phyloP scores from a whole-genome alignment of 192 early-diverging fungal species.

The Chytriomyces sp. region DNA sequence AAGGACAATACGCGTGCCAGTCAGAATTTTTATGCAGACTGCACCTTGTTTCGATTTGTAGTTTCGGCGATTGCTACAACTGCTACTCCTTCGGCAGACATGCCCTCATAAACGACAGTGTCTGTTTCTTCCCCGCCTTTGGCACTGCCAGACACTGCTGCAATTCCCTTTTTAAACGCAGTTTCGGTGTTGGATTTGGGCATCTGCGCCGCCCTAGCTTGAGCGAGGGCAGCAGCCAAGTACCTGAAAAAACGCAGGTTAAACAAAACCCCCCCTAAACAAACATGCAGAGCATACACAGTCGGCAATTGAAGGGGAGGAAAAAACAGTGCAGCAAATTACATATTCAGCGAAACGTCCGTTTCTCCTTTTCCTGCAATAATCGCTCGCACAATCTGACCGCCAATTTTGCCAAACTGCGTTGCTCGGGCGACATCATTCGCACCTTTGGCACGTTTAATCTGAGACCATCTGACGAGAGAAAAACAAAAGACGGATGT shows the following conservation, averaged over 20 bases:
- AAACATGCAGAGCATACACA: no score
- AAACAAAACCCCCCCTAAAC: no score
- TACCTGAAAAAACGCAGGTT: neutral
- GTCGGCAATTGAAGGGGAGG: no score
- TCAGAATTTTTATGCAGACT: slow-evolving; percentile 1
- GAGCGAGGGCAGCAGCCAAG: slow-evolving; percentile 54
- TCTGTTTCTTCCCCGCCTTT: slow-evolving; percentile 46
- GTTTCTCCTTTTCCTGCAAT: slow-evolving; percentile 63
- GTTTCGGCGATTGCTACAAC: slow-evolving; percentile 68
- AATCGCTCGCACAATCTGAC: slow-evolving; percentile 67
- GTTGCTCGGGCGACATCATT: slow-evolving; percentile 49
- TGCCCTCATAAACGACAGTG: slow-evolving; percentile 66
- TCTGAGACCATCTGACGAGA: slow-evolving; percentile 28
- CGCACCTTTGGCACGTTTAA: slow-evolving; percentile 42
- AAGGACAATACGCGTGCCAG: neutral
- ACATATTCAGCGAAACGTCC: slow-evolving; percentile 61
- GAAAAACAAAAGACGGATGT: neutral
- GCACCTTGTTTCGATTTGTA: slow-evolving; percentile 54
- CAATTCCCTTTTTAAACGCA: slow-evolving; percentile 66
- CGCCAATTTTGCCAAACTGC: slow-evolving; percentile 55
- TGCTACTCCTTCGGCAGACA: slow-evolving; percentile 64
- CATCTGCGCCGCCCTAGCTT: slow-evolving; percentile 65
- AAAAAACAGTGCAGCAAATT: neutral
- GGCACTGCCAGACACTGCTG: slow-evolving; percentile 30
- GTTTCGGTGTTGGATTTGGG: slow-evolving; percentile 75